Base-by-base conservation (phyloP, 306 rosid species). In the Neltuma alba region DNA sequence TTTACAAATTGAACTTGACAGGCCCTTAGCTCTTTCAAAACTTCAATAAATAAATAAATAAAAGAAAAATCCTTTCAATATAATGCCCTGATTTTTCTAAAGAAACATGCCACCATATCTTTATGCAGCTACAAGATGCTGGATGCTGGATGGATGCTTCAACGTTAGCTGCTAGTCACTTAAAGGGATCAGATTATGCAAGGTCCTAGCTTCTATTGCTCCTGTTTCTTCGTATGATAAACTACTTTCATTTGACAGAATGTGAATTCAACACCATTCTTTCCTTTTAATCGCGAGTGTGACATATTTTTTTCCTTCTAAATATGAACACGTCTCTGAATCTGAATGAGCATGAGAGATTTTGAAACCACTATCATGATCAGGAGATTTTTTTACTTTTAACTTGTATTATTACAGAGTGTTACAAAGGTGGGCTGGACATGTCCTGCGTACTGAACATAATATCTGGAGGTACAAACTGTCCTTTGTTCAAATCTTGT, bases 121-220 rank as follows among this genome's bases (percentile, higher is more conserved):
- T 28, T 58, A 44, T 83, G 86, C 93, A 96, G 99, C 98, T 96
- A 77, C 99, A 96, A 90, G 99, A 96, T 78, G 98, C 98, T 69
- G 99, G 99, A 48, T 89, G 96, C 86, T 96, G 99, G 99, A 82
- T 91, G 7, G 99, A 96, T 77, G 99, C 98, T 83, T 97, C 98
- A 31, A 96, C 99, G 78, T 89, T 96, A 82, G 99, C 99, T 87
- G 99, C 99, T 57, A 86, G 85, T 33, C 99, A 93, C 87, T 88
- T 93, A 20, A 85, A 89, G 85, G 99, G 99, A 80, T 89, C 99
- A 48, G 99, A 96, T 84, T 96, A 96, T 85, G 97, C 98, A 72
- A 93, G 99, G 99, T 96, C 79, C 71, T 66, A 78, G 15, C 74
- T 54, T 40, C n/a, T 45, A 42, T 23, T 28, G 9, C 57, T 58